Conservation (phyloP, 345 rosid genomes). For the Triadica sebifera region DNA sequence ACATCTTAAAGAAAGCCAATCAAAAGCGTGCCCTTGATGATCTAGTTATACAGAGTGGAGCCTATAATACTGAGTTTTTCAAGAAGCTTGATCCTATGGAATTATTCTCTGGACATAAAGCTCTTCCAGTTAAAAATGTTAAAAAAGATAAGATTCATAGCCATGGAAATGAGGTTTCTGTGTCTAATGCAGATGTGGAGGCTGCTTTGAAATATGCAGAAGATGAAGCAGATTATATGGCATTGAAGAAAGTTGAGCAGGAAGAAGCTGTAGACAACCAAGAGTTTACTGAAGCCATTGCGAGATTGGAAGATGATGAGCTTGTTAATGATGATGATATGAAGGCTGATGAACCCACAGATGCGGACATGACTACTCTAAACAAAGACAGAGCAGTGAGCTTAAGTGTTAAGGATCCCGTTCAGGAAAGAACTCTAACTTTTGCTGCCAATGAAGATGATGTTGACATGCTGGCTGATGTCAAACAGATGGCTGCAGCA, state of each 20-base stretch:
- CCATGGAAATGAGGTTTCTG: slow-evolving; percentile 50
- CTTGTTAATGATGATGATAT: slow-evolving; percentile 73
- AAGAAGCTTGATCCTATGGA: slow-evolving; percentile 99
- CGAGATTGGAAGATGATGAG: slow-evolving; percentile 91
- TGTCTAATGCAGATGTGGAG: slow-evolving; percentile 92
- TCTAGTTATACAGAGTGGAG: slow-evolving; percentile 96
- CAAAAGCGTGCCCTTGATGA: slow-evolving; percentile 99
- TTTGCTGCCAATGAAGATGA: slow-evolving; percentile 77
- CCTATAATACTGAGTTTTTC: slow-evolving; percentile 95
- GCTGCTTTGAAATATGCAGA: slow-evolving; percentile 96
- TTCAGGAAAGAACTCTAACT: slow-evolving; percentile 57
- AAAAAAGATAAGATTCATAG: slow-evolving; percentile 48
- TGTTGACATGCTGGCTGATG: slow-evolving; percentile 83
- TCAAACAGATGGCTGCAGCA: slow-evolving; percentile 90
- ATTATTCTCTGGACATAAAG: slow-evolving; percentile 79
- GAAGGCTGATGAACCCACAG: slow-evolving; percentile 73
- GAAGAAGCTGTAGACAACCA: slow-evolving; percentile 99
- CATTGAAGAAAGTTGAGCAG: slow-evolving; percentile 91
- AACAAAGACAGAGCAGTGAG: slow-evolving; percentile 42
- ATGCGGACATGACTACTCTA: slow-evolving; percentile 38
- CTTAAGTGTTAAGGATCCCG: slow-evolving; percentile 32
- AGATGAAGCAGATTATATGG: slow-evolving; percentile 99
- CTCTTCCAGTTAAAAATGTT: slow-evolving; percentile 49
- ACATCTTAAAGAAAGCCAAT: slow-evolving; percentile 95
- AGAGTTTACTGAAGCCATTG: slow-evolving; percentile 91